Conservation (phyloP, 2,329 filamentous ascomycete species). For the Reticulascus tulasneorum region DNA sequence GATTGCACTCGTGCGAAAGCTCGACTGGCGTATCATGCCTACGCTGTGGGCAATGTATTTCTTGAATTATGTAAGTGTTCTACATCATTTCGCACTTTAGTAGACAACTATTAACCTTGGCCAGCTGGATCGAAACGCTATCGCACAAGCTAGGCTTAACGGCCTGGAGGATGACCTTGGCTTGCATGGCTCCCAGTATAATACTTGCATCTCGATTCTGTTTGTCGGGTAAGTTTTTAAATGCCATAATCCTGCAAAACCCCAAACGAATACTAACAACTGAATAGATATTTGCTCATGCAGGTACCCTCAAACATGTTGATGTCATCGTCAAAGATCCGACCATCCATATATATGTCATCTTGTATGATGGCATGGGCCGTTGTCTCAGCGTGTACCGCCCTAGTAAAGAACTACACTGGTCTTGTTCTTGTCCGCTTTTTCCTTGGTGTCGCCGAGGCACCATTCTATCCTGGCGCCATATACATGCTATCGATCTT, state of each 20-base stretch:
- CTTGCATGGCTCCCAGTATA: constrained; percentile 44
- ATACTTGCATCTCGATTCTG: constrained; percentile 43
- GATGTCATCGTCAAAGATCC: constrained; percentile 31
- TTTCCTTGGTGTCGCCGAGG: constrained; percentile 37
- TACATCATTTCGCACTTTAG: not conserved
- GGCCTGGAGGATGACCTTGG: constrained; percentile 48
- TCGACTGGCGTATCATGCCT: constrained; percentile 34
- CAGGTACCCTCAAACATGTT: constrained; percentile 44
- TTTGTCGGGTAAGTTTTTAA: constrained; percentile 39
- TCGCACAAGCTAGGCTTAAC: constrained; percentile 52
- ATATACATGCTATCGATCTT: constrained; percentile 45
- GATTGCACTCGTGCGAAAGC: constrained; percentile 31
- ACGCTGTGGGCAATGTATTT: constrained; percentile 37
- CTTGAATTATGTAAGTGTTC: constrained; percentile 26
- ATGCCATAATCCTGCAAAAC: not conserved
- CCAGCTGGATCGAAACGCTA: constrained; percentile 48
- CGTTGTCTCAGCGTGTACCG: constrained; percentile 35
- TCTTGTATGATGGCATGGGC: constrained; percentile 36
- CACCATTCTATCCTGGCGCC: constrained; percentile 31
- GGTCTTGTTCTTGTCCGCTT: constrained; percentile 39
- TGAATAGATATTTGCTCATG: constrained; percentile 36
- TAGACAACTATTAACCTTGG: not conserved
- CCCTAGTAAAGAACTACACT: constrained; percentile 34
- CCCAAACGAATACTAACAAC: not conserved
- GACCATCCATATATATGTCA: constrained; percentile 24